Evolutionary conservation across 108 stramenopile genomes (phyloP).

Genomic region (Skeletonema tropicum): DNA sequence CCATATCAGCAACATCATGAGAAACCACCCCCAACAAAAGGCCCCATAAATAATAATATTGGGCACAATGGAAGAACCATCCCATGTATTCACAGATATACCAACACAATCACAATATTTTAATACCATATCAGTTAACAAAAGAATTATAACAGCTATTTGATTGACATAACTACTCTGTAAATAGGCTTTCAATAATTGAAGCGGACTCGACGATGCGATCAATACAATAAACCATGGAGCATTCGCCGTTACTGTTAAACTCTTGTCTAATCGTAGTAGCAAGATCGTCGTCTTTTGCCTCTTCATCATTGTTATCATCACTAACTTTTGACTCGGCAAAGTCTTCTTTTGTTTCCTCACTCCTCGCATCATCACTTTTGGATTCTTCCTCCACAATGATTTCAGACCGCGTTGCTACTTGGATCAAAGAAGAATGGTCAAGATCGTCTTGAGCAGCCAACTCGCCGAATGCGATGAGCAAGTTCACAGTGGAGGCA

Average conservation of each 20-base stretch:
- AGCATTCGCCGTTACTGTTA: background rate
- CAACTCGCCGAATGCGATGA: constrained; percentile 31
- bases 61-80: background rate
- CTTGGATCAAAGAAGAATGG: constrained; percentile 1
- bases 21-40: background rate
- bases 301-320: background rate
- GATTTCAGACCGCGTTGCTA: background rate
- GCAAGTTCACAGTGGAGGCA: constrained; percentile 18
- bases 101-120: background rate
- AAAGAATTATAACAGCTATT: background rate
- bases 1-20: background rate
- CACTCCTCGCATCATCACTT: background rate
- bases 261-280: background rate
- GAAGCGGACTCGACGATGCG: background rate
- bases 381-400: background rate
- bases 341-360: background rate
- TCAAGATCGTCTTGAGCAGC: constrained; percentile 22
- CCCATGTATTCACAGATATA: background rate
- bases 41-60: constrained; percentile 1
- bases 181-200: background rate
- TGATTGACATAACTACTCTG: constrained; percentile 1
- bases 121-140: background rate
- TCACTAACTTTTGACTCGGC: background rate
- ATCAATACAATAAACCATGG: background rate
- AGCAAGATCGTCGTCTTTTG: background rate